phyloP scores from a whole-genome alignment of 148 eudicot genomes.

The Amaranthus cruentus region DNA sequence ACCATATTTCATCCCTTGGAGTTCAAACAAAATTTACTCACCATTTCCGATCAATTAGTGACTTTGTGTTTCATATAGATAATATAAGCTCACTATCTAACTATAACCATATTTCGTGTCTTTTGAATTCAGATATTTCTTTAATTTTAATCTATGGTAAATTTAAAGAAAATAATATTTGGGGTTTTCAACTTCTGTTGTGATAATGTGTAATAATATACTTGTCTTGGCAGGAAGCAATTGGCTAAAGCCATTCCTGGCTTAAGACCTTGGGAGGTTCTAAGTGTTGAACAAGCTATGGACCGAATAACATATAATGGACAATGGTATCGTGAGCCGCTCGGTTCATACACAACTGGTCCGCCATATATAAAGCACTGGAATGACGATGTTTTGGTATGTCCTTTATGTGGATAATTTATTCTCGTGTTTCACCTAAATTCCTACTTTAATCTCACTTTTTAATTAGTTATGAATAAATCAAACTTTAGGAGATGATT shows the following conservation, averaged over 20 bases:
- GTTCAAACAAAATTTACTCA: too few relatives aligned
- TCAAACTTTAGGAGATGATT: neutral
- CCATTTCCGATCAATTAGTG: too few relatives aligned
- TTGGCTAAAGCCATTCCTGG: conserved; percentile 72
- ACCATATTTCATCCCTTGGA: too few relatives aligned
- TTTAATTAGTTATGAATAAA: neutral
- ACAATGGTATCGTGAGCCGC: conserved; percentile 79
- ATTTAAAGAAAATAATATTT: neutral
- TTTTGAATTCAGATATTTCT: neutral
- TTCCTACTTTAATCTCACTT: neutral
- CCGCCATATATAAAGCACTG: conserved; percentile 70
- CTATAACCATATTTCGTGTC: neutral
- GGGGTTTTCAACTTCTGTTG: neutral
- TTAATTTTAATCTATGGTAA: neutral
- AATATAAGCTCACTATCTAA: too few relatives aligned
- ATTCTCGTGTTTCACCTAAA: too few relatives aligned
- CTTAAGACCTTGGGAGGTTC: conserved; percentile 88
- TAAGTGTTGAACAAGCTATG: conserved; percentile 90
- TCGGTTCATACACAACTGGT: conserved; percentile 74
- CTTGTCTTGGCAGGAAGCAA: conserved; percentile 42
- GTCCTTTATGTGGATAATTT: neutral
- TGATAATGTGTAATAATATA: conserved; percentile 8
- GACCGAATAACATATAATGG: conserved; percentile 73
- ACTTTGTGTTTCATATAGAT: too few relatives aligned
- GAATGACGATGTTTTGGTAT: conserved; percentile 65